Evolutionary conservation across 2,329 filamentous ascomycete genomes (phyloP).

Genomic region (Colletotrichum somersetense): DNA sequence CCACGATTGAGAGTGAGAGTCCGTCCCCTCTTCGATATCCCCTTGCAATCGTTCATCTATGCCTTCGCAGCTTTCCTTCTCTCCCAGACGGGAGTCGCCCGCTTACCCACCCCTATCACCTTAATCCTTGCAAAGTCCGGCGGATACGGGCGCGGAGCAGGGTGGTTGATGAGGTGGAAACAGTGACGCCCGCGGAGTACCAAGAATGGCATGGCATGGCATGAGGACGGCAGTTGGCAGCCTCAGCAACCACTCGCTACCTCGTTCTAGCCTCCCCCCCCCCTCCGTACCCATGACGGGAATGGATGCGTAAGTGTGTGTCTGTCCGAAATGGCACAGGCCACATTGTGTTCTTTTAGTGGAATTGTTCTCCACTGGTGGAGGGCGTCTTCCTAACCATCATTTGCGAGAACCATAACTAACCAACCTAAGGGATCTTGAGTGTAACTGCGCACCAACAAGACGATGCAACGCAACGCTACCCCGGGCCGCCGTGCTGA

Average conservation of each 20-base stretch:
- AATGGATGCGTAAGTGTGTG: background rate
- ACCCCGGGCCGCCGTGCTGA: background rate
- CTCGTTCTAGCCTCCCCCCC: constrained; percentile 1
- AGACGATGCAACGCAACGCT: background rate
- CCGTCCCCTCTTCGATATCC: background rate
- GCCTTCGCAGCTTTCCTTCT: background rate
- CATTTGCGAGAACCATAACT: constrained; percentile 10
- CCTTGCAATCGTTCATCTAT: background rate
- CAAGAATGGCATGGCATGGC: constrained; percentile 12
- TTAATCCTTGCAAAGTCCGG: constrained; percentile 13
- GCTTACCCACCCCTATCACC: background rate
- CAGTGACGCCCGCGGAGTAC: constrained; percentile 22
- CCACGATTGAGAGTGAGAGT: background rate
- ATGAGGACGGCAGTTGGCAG: constrained; percentile 34
- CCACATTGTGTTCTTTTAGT: constrained; percentile 4
- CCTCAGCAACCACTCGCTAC: constrained; percentile 1
- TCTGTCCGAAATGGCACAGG: constrained; percentile 8
- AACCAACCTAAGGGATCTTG: background rate
- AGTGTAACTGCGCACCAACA: background rate
- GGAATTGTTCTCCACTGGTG: background rate
- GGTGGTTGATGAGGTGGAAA: constrained; percentile 33
- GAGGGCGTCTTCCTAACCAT: constrained; percentile 7
- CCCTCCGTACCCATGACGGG: background rate
- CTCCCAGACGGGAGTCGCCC: background rate
- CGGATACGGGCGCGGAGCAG: constrained; percentile 31